Base-by-base conservation (phyloP, 306 rosid species). In the Hippophae tibetana region DNA sequence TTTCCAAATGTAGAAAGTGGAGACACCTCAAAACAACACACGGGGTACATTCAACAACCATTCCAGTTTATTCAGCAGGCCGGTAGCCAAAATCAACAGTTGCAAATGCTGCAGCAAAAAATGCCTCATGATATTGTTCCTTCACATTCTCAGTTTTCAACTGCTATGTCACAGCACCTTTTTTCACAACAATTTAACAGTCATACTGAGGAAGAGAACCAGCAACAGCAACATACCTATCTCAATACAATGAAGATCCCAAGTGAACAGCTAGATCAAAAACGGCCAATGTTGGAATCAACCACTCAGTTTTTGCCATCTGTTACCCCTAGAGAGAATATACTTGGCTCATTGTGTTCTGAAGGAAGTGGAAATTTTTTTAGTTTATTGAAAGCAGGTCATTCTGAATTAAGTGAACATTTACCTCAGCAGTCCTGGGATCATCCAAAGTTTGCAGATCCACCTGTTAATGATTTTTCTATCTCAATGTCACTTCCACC, bases 1-100 rank as follows among this genome's bases (percentile, higher is more conserved):
- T 66, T 82, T 71, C 94, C 72, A 60, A 85, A 77, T 73, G 23
- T 70, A 13, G 94, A 88, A 59, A 74, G 80, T 73, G 90, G 78
- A 38, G 87, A 88, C 74, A 67, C 79, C 55, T 45, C 76, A 50
- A 81, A 94, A 72, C 94, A 85, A 64, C 96, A 85, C 60, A 75
- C 85, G 75, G 73, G 85, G 88, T 78, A 71, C 67, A 75, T 77
- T 72, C 96, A 84, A 68, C 89, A 84, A 69, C 93, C 95, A 60
- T 75, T 80, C 72, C 82, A 78, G 54, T 87, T 72, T 71, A 69
- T 72, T 60, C 93, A 82, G 69, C 96, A 82, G 71, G 61, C 84
- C 53, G 83, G 82, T 58, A 74, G 71, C 67, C 74, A 63, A 49
- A 72, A 65, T 76, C 70, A 86, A 43, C 65, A 77, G 53, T 56